These are phyloP conservation scores for Chenopodium berlandieri DNA, from an alignment of 148 eudicot species.

Conservation along the genomic window DNA sequence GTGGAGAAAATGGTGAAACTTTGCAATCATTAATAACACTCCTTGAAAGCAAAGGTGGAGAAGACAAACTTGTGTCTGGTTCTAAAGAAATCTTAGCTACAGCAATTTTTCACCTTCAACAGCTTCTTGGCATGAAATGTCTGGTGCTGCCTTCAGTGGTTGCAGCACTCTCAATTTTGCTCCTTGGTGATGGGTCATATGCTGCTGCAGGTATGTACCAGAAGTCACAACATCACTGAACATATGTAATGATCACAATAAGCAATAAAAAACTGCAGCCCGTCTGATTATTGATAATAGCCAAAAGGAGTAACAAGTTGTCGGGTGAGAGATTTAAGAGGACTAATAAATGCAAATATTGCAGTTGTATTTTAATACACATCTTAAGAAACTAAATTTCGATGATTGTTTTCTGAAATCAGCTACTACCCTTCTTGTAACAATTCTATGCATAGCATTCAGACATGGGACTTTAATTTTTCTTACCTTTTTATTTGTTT, in stretches of 20 bases:
- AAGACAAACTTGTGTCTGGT: slow-evolving; percentile 26
- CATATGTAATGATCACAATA: neutral
- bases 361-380: neutral
- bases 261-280: neutral
- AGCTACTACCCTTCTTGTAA: no score
- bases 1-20: slow-evolving; percentile 30
- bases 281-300: neutral
- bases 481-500: neutral
- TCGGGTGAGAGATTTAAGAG: no score
- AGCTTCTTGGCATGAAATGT: slow-evolving; percentile 50
- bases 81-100: slow-evolving; percentile 53
- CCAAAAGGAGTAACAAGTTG: no score
- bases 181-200: slow-evolving; percentile 36
- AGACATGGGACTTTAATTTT: no score
- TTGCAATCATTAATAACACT: slow-evolving; percentile 48
- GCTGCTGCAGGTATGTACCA: slow-evolving; percentile 42
- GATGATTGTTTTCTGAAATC: no score
- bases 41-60: slow-evolving; percentile 25
- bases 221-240: neutral
- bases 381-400: neutral
- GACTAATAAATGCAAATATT: neutral
- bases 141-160: slow-evolving; percentile 58
- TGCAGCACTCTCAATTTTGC: slow-evolving; percentile 65
- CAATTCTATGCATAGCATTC: no score
- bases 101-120: slow-evolving; percentile 57